Percentiles rank a stretch among this genome's conserved stretches.
phyloP scores from a whole-genome alignment of 371 early-diverging fungal genomes.

The Mucor plumbeus region DNA sequence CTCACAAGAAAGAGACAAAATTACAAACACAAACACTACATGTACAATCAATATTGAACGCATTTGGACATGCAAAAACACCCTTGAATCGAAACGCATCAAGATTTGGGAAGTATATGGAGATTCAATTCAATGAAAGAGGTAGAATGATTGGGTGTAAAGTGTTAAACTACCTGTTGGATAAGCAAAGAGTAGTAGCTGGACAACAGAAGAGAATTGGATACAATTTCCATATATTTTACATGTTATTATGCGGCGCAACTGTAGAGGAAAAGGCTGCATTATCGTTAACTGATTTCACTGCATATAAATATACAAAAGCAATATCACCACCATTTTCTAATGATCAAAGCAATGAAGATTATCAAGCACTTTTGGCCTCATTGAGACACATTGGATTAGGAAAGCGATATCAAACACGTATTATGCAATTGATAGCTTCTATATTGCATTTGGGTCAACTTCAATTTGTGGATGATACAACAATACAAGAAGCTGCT shows the following conservation, averaged over 20 bases:
- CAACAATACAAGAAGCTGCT: slow-evolving; percentile 69
- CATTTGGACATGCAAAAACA: slow-evolving; percentile 84
- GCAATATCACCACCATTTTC: slow-evolving; percentile 29
- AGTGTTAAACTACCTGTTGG: slow-evolving; percentile 90
- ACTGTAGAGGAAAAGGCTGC: slow-evolving; percentile 40
- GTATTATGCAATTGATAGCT: slow-evolving; percentile 83
- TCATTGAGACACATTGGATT: slow-evolving; percentile 83
- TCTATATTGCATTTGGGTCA: slow-evolving; percentile 88
- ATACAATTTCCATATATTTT: slow-evolving; percentile 90
- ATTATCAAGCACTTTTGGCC: slow-evolving; percentile 48
- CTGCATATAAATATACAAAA: slow-evolving; percentile 31
- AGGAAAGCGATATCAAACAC: slow-evolving; percentile 73
- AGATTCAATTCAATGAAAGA: slow-evolving; percentile 89
- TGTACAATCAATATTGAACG: slow-evolving; percentile 77
- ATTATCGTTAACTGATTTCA: slow-evolving; percentile 34
- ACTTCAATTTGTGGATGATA: slow-evolving; percentile 73
- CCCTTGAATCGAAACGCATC: slow-evolving; percentile 71
- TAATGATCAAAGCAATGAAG: not conserved
- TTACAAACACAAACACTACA: slow-evolving; percentile 76
- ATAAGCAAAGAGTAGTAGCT: slow-evolving; percentile 74
- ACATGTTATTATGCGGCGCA: slow-evolving; percentile 71
- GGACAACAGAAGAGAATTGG: slow-evolving; percentile 62
- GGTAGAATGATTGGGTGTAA: slow-evolving; percentile 93
- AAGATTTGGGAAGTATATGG: slow-evolving; percentile 89
- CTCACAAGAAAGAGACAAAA: slow-evolving; percentile 82